Percentiles rank a stretch among this genome's conserved stretches.
Evolutionary conservation across 805 yeast species (phyloP).

Genomic region (Candida khao-thaluensis): DNA sequence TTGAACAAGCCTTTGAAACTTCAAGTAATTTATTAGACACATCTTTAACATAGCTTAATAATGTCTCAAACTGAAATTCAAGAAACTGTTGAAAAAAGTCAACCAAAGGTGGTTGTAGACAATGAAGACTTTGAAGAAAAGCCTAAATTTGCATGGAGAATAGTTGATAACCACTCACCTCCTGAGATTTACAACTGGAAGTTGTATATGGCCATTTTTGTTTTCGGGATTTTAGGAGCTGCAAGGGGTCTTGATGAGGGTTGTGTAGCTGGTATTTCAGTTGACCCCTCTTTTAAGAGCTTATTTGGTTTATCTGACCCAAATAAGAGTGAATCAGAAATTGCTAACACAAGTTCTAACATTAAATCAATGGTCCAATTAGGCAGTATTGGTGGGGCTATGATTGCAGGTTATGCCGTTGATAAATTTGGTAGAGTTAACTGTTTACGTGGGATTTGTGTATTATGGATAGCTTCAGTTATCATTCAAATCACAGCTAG

Average conservation of each 20-base stretch:
- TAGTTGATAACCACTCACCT: constrained; percentile 32
- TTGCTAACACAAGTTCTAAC: constrained; percentile 52
- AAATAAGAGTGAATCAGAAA: constrained; percentile 26
- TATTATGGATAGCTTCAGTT: constrained; percentile 46
- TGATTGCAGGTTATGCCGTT: constrained; percentile 47
- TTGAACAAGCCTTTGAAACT: too few relatives aligned
- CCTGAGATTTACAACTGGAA: constrained; percentile 47
- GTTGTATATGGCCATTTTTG: constrained; percentile 43
- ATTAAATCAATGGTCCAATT: constrained; percentile 59
- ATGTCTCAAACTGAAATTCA: too few relatives aligned
- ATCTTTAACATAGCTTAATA: not conserved
- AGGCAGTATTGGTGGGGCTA: constrained; percentile 54
- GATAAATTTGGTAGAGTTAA: constrained; percentile 54
- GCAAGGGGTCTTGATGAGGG: constrained; percentile 64
- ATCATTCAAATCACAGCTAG: constrained; percentile 48
- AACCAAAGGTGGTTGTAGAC: not conserved
- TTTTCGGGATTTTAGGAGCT: constrained; percentile 55
- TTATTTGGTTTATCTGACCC: constrained; percentile 47
- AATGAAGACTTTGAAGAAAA: constrained; percentile 3
- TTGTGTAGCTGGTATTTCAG: constrained; percentile 43
- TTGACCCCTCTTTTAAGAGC: constrained; percentile 41
- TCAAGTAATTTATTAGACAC: constrained; percentile 1
- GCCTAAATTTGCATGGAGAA: constrained; percentile 15
- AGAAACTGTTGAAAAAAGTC: not conserved
- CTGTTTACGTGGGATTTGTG: constrained; percentile 44